Conservation (phyloP, 352 stramenopile genomes). For the Phytophthora hibernalis region DNA sequence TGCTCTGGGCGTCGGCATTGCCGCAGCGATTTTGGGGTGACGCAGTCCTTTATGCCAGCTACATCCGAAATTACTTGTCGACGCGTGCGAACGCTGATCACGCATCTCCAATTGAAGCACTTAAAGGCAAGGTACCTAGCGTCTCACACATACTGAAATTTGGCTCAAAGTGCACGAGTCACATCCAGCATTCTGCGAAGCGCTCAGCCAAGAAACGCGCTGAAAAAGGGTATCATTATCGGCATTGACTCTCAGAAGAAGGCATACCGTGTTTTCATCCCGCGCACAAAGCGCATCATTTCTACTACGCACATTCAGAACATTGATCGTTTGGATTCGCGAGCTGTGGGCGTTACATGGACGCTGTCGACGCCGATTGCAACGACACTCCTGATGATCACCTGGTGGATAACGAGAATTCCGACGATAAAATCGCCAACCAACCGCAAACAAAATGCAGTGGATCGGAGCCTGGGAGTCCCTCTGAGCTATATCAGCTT, state of each 20-base stretch:
- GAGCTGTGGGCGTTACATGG: too few species aligned
- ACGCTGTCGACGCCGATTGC: too few species aligned
- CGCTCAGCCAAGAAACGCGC: conserved; percentile 8
- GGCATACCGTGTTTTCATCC: too few species aligned
- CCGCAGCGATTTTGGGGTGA: conserved; percentile 4
- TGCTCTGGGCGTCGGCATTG: conserved; percentile 2
- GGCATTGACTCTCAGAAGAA: too few species aligned
- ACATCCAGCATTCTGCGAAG: neutral
- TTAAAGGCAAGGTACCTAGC: neutral
- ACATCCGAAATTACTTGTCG: conserved; percentile 2
- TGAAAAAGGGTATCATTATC: too few species aligned
- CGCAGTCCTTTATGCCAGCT: neutral
- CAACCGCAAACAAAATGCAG: neutral
- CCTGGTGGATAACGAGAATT: too few species aligned
- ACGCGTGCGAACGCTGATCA: neutral
- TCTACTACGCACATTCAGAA: too few species aligned
- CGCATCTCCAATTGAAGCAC: conserved; percentile 1
- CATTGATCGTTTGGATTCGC: too few species aligned
- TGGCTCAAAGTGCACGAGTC: conserved; percentile 1
- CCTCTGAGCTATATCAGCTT: neutral
- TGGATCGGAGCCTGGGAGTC: neutral
- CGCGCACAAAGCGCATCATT: too few species aligned
- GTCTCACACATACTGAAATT: conserved; percentile 12
- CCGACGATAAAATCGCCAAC: neutral
- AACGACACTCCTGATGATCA: too few species aligned